Evolutionary conservation across 495 filamentous ascomycete genomes (phyloP), one percentile per base, ranked within the genome.

Genomic region (Penicillium taxi): DNA sequence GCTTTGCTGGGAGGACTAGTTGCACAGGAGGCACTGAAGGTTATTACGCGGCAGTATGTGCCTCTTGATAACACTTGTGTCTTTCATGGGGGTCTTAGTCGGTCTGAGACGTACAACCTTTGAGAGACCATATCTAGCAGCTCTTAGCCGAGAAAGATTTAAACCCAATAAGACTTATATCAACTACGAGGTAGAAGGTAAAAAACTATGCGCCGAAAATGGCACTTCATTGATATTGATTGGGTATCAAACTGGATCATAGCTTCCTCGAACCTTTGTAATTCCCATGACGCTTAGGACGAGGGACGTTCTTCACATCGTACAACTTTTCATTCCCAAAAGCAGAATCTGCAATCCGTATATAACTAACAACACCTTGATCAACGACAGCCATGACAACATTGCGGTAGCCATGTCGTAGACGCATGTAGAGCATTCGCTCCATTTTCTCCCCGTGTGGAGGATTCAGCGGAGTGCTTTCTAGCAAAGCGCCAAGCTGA

Each of bases 11-110:
- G 93, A 13, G 93, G 91, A 0, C 80, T 99, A 62, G 82, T 93
- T 16, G 86, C 89, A 19, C 91, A 99, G 63, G 91, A 99, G 67
- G 75, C 86, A 19, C 87, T 96, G 56, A 99, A 99, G 71, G 80
- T 94, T 18, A 72, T 96, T 42, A 99, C 91, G 32, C 80, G 86
- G 59, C 91, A 99, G 70, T 99, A 99, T 67, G 75, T 94, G 9
- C 91, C 91, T 12, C 75, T 94, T 37, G 87, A 96, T 52, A 91
- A 95, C 58, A 90, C 84, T 7, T 90, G 86, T 56, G 68, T 96
- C 37, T 95, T 93, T 55, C 88, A 96, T 66, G 91, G 91, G 29
- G 81, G 94, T 15, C 66, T 58, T 39, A 93, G 88, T 61, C 80
- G 78, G 59, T 82, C 73, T 37, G 78, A 81, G 54, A 82, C 93